These are phyloP conservation scores for Microbotryomycetes sp. DNA, from an alignment of 1,284 basidiomycete genomes.

Conservation along the genomic window DNA sequence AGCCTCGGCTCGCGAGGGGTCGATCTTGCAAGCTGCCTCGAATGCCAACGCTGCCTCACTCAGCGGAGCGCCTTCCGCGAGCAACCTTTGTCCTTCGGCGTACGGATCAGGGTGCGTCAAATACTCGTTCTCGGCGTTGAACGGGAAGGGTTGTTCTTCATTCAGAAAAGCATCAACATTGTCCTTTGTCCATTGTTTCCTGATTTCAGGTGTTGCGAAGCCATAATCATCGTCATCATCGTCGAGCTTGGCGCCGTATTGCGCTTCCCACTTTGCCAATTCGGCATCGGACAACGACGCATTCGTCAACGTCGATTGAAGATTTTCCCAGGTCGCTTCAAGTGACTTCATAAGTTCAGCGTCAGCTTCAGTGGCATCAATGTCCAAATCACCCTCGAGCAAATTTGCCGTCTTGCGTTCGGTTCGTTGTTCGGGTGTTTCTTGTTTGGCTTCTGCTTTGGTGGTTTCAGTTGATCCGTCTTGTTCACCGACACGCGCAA, in stretches of 20 bases:
- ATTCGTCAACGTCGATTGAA: conserved; percentile 32
- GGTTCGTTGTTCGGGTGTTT: conserved; percentile 55
- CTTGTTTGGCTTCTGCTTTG: conserved; percentile 54
- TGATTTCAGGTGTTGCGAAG: conserved; percentile 6
- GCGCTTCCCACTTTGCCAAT: conserved; percentile 48
- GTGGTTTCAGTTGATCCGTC: conserved; percentile 45
- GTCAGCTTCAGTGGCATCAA: conserved; percentile 42
- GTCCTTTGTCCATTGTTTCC: conserved; percentile 29
- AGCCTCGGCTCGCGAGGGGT: conserved; percentile 58
- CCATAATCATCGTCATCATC: conserved; percentile 13
- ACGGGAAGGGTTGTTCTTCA: conserved; percentile 34
- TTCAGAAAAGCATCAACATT: conserved; percentile 36
- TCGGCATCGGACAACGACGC: conserved; percentile 62
- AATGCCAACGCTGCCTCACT: conserved; percentile 41
- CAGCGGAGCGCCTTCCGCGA: conserved; percentile 47
- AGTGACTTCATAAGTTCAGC: conserved; percentile 44
- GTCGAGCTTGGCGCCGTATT: conserved; percentile 28
- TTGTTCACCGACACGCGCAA: conserved; percentile 65
- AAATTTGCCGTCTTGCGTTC: conserved; percentile 45
- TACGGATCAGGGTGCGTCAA: conserved; percentile 50
- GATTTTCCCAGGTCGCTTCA: conserved; percentile 36
- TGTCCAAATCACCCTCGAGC: conserved; percentile 43
- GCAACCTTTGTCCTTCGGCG: conserved; percentile 54
- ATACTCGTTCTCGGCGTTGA: conserved; percentile 55
- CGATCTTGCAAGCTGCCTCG: conserved; percentile 53